Percentiles rank a stretch among this genome's conserved stretches.
phyloP scores from a whole-genome alignment of 306 rosid species.

The Fragaria vesca region DNA sequence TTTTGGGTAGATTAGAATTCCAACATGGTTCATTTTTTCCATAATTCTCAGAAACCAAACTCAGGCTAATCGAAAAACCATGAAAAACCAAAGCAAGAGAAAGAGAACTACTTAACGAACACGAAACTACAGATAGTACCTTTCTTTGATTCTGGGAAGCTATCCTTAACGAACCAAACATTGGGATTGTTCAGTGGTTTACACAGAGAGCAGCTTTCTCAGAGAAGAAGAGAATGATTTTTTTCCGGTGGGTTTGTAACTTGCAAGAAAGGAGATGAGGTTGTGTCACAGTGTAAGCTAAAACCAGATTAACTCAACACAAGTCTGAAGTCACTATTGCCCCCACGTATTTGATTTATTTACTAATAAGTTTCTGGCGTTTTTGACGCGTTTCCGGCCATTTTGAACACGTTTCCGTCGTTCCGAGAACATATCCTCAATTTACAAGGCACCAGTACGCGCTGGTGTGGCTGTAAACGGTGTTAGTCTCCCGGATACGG shows the following conservation, averaged over 20 bases:
- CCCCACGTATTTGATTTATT: not conserved
- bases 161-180: slow-evolving; percentile 43
- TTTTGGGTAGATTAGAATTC: slow-evolving; percentile 10
- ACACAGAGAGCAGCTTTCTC: not conserved
- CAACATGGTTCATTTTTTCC: not conserved
- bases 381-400: too few relatives aligned
- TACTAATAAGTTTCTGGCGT: too few relatives aligned
- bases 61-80: not conserved
- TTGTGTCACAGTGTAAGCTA: not conserved
- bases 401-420: too few relatives aligned
- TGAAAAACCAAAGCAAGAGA: not conserved
- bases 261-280: not conserved
- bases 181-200: slow-evolving; percentile 15
- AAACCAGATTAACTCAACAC: not conserved
- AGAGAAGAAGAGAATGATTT: slow-evolving; percentile 2
- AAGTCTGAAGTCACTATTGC: not conserved
- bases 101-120: not conserved
- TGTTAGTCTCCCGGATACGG: too few relatives aligned
- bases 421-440: too few relatives aligned
- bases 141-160: slow-evolving; percentile 36
- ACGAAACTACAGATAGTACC: slow-evolving; percentile 28
- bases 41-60: not conserved
- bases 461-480: too few relatives aligned
- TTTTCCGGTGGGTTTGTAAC: not conserved
- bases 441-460: too few relatives aligned